phyloP scores from a whole-genome alignment of 176 grass and related monocot genomes.

The Eleusine indica region DNA sequence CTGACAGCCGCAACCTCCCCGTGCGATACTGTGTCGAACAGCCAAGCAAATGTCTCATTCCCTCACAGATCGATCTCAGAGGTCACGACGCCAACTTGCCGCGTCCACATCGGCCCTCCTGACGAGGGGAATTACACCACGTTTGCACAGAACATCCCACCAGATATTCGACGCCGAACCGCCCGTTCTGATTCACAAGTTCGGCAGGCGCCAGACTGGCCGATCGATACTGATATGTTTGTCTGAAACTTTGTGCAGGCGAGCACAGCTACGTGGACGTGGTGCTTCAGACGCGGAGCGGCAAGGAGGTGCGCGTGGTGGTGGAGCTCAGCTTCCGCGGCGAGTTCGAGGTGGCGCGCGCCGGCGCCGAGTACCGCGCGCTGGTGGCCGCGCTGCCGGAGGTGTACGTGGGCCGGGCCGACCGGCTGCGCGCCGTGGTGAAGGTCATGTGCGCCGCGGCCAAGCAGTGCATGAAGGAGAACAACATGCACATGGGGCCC shows the following conservation, averaged over 20 bases:
- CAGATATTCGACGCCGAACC: slow-evolving; percentile 1
- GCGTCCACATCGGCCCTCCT: neutral
- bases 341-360: slow-evolving; percentile 89
- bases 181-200: neutral
- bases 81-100: neutral
- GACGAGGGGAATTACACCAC: slow-evolving; percentile 19
- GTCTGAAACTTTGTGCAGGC: slow-evolving; percentile 38
- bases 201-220: neutral
- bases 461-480: slow-evolving; percentile 94
- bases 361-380: slow-evolving; percentile 65
- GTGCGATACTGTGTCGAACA: neutral
- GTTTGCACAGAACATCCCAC: neutral
- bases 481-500: slow-evolving; percentile 90
- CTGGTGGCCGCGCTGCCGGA: slow-evolving; percentile 71
- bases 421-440: slow-evolving; percentile 65
- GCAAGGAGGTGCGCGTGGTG: slow-evolving; percentile 66
- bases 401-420: slow-evolving; percentile 76
- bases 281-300: slow-evolving; percentile 58
- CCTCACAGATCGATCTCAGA: neutral
- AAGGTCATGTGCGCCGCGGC: slow-evolving; percentile 85
- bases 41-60: slow-evolving; percentile 21
- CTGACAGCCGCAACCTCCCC: neutral
- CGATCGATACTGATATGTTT: slow-evolving; percentile 4
- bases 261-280: slow-evolving; percentile 95
- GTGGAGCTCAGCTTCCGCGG: slow-evolving; percentile 82